Evolutionary conservation across 2,329 filamentous ascomycete species (phyloP).

Genomic region (Paraconiothyrium sp.): DNA sequence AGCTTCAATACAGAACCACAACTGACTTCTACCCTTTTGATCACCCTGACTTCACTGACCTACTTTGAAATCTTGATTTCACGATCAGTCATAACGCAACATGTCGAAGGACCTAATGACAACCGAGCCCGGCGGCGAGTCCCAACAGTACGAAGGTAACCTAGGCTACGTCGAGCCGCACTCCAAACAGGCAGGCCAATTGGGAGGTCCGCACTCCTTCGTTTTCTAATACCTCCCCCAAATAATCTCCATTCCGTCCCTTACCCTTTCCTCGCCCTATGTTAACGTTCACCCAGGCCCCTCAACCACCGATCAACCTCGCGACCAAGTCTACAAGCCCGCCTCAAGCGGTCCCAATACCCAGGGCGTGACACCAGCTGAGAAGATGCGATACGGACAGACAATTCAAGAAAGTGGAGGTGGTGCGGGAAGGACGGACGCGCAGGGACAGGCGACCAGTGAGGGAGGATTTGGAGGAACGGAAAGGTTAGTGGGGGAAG

Average conservation of each 20-base stretch:
- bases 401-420: slow-evolving; percentile 65
- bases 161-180: slow-evolving; percentile 60
- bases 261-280: neutral
- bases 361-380: slow-evolving; percentile 51
- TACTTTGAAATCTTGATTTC: slow-evolving; percentile 2
- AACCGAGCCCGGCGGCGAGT: slow-evolving; percentile 68
- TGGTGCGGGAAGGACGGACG: slow-evolving; percentile 61
- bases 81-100: slow-evolving; percentile 7
- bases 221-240: slow-evolving; percentile 35
- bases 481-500: slow-evolving; percentile 50
- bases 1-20: slow-evolving; percentile 9
- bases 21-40: slow-evolving; percentile 6
- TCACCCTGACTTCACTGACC: neutral
- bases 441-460: slow-evolving; percentile 48
- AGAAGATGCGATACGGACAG: slow-evolving; percentile 66
- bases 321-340: slow-evolving; percentile 27
- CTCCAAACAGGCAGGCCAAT: slow-evolving; percentile 65
- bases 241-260: neutral
- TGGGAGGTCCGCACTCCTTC: slow-evolving; percentile 53
- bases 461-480: slow-evolving; percentile 56
- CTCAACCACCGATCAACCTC: slow-evolving; percentile 14
- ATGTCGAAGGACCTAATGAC: slow-evolving; percentile 68
- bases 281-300: slow-evolving; percentile 17
- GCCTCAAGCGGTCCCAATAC: slow-evolving; percentile 54
- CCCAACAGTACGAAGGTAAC: slow-evolving; percentile 69